Evolutionary conservation across 1,284 basidiomycete genomes (phyloP), one percentile per base, ranked within the genome.

Genomic region (Coniferiporia weirii): DNA sequence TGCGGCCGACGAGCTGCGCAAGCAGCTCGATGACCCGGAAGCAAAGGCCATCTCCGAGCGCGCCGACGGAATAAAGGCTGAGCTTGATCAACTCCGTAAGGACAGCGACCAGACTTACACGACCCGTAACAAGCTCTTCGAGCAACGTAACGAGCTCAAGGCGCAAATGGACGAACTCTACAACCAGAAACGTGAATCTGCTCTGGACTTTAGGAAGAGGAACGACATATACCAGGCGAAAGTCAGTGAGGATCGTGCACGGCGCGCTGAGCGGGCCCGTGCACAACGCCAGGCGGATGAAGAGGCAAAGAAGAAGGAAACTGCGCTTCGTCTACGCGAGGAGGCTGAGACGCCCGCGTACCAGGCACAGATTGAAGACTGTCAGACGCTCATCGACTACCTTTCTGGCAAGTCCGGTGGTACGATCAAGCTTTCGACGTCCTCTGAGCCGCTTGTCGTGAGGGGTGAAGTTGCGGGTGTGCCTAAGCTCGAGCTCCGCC

Each of bases 341-440:
- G 95, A 98, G 68, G 97, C 97, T 35, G 84, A 89, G 59, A 69
- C 83, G 45, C 95, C 97, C 44, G 97, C 97, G 0, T 99, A 86
- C 79, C 91, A 94, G 68, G 81, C 87, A 61, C 87, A 98, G 73
- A 95, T 99, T 67, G 95, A 99, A 76, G 97, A 99, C 73, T 98
- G 95, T 76, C 89, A 93, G 69, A 95, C 91, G 6, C 83, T 97
- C 63, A 91, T 99, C 72, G 91, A 94, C 71, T 90, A 84, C 73
- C 91, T 99, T 74, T 86, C 82, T 43, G 91, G 89, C 49, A 90
- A 89, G 73, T 76, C 78, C 60, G 79, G 78, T 35, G 78, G 76
- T 56, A 77, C 82, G 45, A 75, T 78, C 48, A 67, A 74, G 17
- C 70, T 78, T 55, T 70, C 70, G 20, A 63, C 68, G 12, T 68